Percentiles rank a stretch among this genome's conserved stretches.
phyloP scores from a whole-genome alignment of 2,329 filamentous ascomycete species.

The Helminthosporium solani region DNA sequence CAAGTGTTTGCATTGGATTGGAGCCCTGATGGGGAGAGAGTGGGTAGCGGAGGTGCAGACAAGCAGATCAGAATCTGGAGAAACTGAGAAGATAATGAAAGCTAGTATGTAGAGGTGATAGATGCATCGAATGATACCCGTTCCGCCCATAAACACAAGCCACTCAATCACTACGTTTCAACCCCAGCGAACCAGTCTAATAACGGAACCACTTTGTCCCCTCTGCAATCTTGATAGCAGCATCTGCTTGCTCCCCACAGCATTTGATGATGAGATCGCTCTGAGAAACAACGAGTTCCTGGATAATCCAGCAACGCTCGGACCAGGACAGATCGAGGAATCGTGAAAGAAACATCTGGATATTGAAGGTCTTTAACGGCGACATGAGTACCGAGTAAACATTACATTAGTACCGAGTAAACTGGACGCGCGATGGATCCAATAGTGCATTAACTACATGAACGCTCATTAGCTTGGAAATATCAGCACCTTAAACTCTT shows the following conservation, averaged over 20 bases:
- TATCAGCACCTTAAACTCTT: too few relatives aligned
- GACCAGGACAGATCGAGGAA: slow-evolving; percentile 8
- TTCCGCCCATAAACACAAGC: not conserved
- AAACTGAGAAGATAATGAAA: slow-evolving; percentile 46
- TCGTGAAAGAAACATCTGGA: slow-evolving; percentile 1
- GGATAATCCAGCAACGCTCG: slow-evolving; percentile 13
- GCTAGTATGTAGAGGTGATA: not conserved
- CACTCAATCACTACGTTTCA: too few relatives aligned
- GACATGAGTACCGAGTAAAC: too few relatives aligned
- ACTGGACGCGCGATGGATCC: too few relatives aligned
- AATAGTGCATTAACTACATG: too few relatives aligned
- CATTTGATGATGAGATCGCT: slow-evolving; percentile 8
- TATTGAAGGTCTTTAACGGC: too few relatives aligned
- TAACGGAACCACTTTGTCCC: slow-evolving; percentile 2
- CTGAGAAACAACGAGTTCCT: slow-evolving; percentile 9
- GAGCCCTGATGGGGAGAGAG: slow-evolving; percentile 85
- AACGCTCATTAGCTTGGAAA: too few relatives aligned
- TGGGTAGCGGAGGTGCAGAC: slow-evolving; percentile 91
- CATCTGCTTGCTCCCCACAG: slow-evolving; percentile 1
- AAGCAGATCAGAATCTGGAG: slow-evolving; percentile 70
- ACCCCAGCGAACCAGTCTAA: too few relatives aligned
- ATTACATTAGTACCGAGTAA: too few relatives aligned
- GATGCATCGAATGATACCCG: not conserved
- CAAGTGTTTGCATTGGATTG: slow-evolving; percentile 95
- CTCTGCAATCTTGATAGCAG: slow-evolving; percentile 7